These are phyloP conservation scores for Lagenidium sp. DNA, from an alignment of 352 stramenopile species.

Conservation along the genomic window DNA sequence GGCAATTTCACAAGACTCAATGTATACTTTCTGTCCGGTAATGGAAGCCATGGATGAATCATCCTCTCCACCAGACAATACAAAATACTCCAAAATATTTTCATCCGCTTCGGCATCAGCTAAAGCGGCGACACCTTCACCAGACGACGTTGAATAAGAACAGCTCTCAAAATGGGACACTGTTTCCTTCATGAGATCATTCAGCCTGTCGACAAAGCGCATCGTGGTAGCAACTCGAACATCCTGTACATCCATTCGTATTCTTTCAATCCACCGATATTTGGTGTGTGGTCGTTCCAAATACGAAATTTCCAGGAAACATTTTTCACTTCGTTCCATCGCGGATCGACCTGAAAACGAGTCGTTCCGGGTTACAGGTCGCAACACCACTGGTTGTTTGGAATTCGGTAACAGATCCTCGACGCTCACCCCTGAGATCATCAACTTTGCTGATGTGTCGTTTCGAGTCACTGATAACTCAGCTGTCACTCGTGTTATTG, in stretches of 20 bases:
- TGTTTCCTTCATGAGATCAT: constrained; percentile 48
- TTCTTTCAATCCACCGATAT: constrained; percentile 56
- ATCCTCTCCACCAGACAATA: constrained; percentile 27
- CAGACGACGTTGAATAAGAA: constrained; percentile 38
- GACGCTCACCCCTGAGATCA: constrained; percentile 63
- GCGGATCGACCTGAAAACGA: constrained; percentile 3
- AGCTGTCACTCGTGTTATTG: constrained; percentile 51
- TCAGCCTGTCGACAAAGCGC: constrained; percentile 68
- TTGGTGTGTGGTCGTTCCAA: constrained; percentile 59
- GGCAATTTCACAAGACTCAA: constrained; percentile 53
- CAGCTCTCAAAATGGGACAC: constrained; percentile 58
- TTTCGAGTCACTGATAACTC: constrained; percentile 33
- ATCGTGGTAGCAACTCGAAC: constrained; percentile 69
- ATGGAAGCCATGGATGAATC: constrained; percentile 55
- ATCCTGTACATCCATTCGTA: constrained; percentile 54
- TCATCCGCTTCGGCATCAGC: constrained; percentile 19
- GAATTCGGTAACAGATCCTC: constrained; percentile 57
- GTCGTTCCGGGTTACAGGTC: constrained; percentile 22
- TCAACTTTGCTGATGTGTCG: constrained; percentile 46
- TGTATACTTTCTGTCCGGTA: constrained; percentile 72
- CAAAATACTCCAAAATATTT: constrained; percentile 68
- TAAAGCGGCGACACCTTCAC: constrained; percentile 18
- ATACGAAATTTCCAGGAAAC: constrained; percentile 66
- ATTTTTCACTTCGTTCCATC: constrained; percentile 17
- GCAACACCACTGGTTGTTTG: constrained; percentile 58